Conservation (phyloP, 441 rosid genomes). For the Euphorbia celastroides region DNA sequence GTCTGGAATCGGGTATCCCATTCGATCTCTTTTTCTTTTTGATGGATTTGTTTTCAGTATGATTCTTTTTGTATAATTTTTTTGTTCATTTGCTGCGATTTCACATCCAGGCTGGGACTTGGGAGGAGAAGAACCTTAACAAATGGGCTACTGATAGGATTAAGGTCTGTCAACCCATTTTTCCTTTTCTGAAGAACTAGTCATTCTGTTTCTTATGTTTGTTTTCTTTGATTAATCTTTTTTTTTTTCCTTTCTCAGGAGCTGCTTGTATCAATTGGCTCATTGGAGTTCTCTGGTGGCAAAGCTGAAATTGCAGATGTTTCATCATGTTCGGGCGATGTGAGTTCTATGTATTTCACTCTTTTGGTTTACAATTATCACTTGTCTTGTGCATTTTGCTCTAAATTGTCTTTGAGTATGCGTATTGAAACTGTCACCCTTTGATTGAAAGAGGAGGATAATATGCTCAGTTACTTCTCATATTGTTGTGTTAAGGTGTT, state of each 20-base stretch:
- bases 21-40: not conserved
- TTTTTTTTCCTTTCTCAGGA: constrained; percentile 45
- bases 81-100: not conserved
- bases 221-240: no score
- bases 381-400: not conserved
- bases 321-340: constrained; percentile 70
- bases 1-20: constrained; percentile 69
- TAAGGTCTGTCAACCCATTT: constrained; percentile 42
- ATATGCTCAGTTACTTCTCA: no score
- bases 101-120: constrained; percentile 66
- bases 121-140: constrained; percentile 83
- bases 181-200: not conserved
- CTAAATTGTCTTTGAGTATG: not conserved
- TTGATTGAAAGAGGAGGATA: not conserved
- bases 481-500: no score
- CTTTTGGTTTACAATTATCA: not conserved
- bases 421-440: not conserved
- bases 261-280: constrained; percentile 50
- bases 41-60: no score
- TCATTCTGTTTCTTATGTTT: not conserved
- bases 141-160: constrained; percentile 77
- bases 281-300: constrained; percentile 63
- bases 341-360: constrained; percentile 28
- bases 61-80: not conserved
- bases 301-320: constrained; percentile 69